A percentile compares a stretch with the other conserved stretches of the same genome.
phyloP scores from a whole-genome alignment of 257 asterid species.

The Leptodermis oblonga region DNA sequence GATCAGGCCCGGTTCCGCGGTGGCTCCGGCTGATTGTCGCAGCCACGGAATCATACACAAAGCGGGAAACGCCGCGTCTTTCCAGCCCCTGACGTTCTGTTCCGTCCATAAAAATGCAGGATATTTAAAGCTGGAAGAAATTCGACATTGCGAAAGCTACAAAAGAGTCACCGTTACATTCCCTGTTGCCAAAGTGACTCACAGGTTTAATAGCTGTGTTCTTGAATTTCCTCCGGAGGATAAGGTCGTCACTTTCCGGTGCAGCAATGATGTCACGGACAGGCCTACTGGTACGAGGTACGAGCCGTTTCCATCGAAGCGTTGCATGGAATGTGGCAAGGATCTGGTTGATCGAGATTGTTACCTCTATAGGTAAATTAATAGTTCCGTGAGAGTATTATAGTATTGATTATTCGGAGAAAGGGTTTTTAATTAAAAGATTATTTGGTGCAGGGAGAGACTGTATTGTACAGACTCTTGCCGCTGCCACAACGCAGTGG shows the following conservation, averaged over 20 bases:
- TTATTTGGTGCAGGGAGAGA: constrained; percentile 17
- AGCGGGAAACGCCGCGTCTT: neutral
- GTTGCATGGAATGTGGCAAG: constrained; percentile 23
- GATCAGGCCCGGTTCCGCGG: no score
- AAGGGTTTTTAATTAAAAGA: neutral
- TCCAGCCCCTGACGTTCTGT: constrained; percentile 20
- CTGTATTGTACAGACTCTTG: constrained; percentile 30
- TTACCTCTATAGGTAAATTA: constrained; percentile 29
- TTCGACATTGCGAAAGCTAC: constrained; percentile 21
- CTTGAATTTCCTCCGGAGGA: constrained; percentile 23
- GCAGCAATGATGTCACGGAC: neutral
- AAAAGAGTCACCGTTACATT: neutral
- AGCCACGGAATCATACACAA: neutral
- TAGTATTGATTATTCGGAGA: neutral
- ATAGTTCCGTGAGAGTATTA: no score
- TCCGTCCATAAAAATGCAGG: constrained; percentile 26
- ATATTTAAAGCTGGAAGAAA: constrained; percentile 19
- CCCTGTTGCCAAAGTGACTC: constrained; percentile 17
- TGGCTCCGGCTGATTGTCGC: neutral
- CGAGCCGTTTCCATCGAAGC: no score
- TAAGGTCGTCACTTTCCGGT: neutral
- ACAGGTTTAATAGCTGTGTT: constrained; percentile 25
- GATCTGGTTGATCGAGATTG: neutral
- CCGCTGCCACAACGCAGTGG: constrained; percentile 4
- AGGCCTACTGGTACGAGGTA: no score